These are phyloP conservation scores for Hericium coralloides DNA, from an alignment of 768 basidiomycete genomes.

Conservation along the genomic window DNA sequence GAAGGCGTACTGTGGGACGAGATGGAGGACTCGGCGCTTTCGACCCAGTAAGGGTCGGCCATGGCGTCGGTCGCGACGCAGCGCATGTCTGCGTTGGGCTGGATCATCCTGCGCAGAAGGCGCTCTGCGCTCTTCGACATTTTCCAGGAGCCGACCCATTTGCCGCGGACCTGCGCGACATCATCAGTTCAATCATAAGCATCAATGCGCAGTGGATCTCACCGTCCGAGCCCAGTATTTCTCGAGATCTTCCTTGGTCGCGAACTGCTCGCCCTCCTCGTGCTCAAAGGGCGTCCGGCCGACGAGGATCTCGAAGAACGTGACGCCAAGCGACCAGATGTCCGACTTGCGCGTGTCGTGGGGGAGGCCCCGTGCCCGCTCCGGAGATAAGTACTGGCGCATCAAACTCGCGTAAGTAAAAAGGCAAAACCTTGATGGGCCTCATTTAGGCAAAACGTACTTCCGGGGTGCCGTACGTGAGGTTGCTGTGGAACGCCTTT, in stretches of 20 bases:
- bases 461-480: conserved; percentile 89
- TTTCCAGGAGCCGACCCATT: conserved; percentile 79
- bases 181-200: not conserved
- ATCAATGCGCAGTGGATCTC: conserved; percentile 15
- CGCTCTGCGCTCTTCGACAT: conserved; percentile 58
- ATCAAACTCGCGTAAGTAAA: not conserved
- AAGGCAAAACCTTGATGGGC: not conserved
- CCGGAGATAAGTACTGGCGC: conserved; percentile 82
- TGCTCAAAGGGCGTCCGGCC: conserved; percentile 91
- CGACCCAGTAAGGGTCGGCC: conserved; percentile 59
- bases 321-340: conserved; percentile 78
- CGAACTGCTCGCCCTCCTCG: conserved; percentile 69
- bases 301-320: conserved; percentile 89
- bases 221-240: conserved; percentile 83
- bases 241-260: conserved; percentile 72
- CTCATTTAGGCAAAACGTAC: conserved; percentile 25
- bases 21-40: conserved; percentile 18
- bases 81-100: conserved; percentile 74
- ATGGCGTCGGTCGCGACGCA: conserved; percentile 62
- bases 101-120: conserved; percentile 68
- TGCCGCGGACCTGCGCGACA: conserved; percentile 50
- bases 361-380: conserved; percentile 77
- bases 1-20: conserved; percentile 33
- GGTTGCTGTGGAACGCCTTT: conserved; percentile 72
- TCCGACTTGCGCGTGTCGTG: conserved; percentile 95